A percentile compares a stretch with the other conserved stretches of the same genome.
phyloP scores from a whole-genome alignment of 2,329 filamentous ascomycete genomes.

The Xylaria sp. region DNA sequence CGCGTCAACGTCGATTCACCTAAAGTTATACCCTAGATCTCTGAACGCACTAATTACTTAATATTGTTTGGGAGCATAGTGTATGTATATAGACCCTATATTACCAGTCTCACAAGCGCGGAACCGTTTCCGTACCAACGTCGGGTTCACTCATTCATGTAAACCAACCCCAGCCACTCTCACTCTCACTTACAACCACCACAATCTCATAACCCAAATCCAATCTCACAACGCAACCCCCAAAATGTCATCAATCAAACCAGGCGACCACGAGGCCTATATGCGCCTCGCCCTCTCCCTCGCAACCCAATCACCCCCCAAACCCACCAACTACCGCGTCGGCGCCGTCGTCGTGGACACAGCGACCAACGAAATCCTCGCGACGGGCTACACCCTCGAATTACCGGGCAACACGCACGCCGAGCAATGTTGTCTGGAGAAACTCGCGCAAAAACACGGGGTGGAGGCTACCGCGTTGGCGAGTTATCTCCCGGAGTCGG shows the following conservation, averaged over 20 bases:
- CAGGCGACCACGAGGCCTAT: constrained; percentile 42
- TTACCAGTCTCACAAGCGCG: not conserved
- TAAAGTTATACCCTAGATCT: not conserved
- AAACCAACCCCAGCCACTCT: not conserved
- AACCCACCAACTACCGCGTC: constrained; percentile 87
- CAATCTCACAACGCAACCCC: too few relatives aligned
- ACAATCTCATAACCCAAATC: not conserved
- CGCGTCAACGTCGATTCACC: not conserved
- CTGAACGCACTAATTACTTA: not conserved
- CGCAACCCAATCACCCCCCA: constrained; percentile 74
- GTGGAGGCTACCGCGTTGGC: constrained; percentile 51
- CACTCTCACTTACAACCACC: not conserved
- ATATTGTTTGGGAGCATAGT: not conserved
- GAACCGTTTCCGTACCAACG: too few relatives aligned
- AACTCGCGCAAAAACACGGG: constrained; percentile 50
- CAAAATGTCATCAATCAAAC: constrained; percentile 21
- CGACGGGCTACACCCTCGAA: constrained; percentile 87
- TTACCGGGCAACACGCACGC: constrained; percentile 91
- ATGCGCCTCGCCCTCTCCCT: constrained; percentile 71
- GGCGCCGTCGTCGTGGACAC: constrained; percentile 76
- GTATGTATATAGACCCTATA: not conserved
- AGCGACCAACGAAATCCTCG: constrained; percentile 54
- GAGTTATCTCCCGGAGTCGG: constrained; percentile 45
- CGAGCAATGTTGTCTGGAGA: constrained; percentile 85
- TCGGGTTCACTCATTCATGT: not conserved